A percentile compares a stretch with the other conserved stretches of the same genome.
phyloP scores from a whole-genome alignment of 257 asterid genomes.

The Fraxinus quadrangulata region DNA sequence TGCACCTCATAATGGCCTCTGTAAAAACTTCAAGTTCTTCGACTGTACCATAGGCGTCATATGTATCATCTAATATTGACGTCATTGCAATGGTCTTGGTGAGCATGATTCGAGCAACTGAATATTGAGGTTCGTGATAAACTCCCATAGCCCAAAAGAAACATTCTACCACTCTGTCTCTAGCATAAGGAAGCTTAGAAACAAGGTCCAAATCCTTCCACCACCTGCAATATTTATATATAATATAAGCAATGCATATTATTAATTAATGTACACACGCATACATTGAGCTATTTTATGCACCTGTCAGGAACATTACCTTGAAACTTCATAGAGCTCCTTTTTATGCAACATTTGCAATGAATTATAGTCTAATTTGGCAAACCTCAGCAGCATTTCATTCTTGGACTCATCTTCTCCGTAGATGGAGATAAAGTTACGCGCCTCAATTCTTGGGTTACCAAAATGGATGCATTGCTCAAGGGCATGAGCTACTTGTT shows the following conservation, averaged over 20 bases:
- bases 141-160: no score
- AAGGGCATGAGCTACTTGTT: neutral
- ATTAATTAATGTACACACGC: neutral
- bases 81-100: no score
- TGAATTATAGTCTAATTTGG: no score
- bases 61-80: no score
- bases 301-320: neutral
- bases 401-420: no score
- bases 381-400: no score
- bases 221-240: neutral
- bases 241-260: no score
- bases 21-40: neutral
- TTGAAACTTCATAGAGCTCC: no score
- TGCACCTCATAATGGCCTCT: neutral
- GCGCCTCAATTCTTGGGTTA: neutral
- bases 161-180: no score
- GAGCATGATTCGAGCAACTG: no score
- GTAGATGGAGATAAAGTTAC: neutral
- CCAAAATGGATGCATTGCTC: neutral
- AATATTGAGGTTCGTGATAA: no score
- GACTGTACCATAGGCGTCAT: neutral
- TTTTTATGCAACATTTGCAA: no score
- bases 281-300: neutral
- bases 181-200: neutral
- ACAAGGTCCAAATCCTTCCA: neutral